A percentile compares a stretch with the other conserved stretches of the same genome.
Evolutionary conservation across 2,329 filamentous ascomycete species (phyloP).

Genomic region (Verticillium longisporum): DNA sequence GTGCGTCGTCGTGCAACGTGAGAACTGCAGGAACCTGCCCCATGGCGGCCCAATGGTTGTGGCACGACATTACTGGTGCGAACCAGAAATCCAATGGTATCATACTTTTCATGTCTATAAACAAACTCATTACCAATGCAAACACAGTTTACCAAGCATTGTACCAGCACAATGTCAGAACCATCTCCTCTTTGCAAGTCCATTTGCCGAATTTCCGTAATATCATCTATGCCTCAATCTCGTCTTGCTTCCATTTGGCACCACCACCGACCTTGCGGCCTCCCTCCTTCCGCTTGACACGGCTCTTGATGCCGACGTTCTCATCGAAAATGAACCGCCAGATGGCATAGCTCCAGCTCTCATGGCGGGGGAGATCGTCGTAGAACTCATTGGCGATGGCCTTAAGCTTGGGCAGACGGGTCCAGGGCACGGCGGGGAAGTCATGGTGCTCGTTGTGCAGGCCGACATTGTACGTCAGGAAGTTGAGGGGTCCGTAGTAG

Average conservation of each 20-base stretch:
- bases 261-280: conserved; percentile 48
- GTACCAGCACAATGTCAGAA: neutral
- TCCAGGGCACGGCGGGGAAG: conserved; percentile 96
- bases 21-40: neutral
- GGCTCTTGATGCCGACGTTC: conserved; percentile 81
- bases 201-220: too few relatives aligned
- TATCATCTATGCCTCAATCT: conserved; percentile 52
- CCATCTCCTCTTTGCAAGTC: neutral
- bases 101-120: neutral
- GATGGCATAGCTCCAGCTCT: conserved; percentile 87
- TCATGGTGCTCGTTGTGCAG: conserved; percentile 99
- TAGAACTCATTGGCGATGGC: conserved; percentile 88
- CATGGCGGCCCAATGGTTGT: too few relatives aligned
- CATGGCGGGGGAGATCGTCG: conserved; percentile 74
- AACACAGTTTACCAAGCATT: neutral
- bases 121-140: neutral
- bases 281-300: conserved; percentile 86
- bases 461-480: conserved; percentile 94
- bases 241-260: conserved; percentile 58
- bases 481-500: conserved; percentile 90
- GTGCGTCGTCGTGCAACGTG: neutral
- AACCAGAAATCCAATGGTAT: neutral
- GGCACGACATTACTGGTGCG: neutral
- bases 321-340: conserved; percentile 94
- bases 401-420: conserved; percentile 69